These are phyloP conservation scores for Xylona heveae DNA, from an alignment of 495 filamentous ascomycete genomes.

Conservation along the genomic window DNA sequence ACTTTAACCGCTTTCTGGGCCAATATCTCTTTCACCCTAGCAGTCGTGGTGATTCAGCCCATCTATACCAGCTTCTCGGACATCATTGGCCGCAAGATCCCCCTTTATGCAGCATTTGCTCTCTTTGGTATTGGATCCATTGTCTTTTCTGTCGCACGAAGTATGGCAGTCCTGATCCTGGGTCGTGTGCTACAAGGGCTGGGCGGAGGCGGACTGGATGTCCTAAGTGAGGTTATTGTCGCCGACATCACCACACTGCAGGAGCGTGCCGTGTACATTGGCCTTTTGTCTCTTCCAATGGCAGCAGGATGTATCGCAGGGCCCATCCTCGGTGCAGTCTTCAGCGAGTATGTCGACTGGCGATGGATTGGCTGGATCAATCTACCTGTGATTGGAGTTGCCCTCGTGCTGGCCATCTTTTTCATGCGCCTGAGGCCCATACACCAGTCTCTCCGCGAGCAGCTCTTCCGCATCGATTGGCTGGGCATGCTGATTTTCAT, in stretches of 20 bases:
- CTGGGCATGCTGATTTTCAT: constrained; percentile 10
- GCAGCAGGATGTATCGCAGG: constrained; percentile 5
- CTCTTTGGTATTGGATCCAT: too few relatives aligned
- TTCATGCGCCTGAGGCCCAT: constrained; percentile 15
- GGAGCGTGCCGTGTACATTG: constrained; percentile 19
- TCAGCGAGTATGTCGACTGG: constrained; percentile 17
- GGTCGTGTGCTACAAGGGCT: too few relatives aligned
- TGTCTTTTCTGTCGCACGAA: too few relatives aligned
- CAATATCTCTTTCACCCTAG: constrained; percentile 30
- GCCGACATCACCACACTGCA: too few relatives aligned
- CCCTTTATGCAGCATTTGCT: too few relatives aligned
- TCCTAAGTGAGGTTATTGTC: too few relatives aligned
- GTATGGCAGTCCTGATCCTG: too few relatives aligned
- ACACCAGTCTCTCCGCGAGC: constrained; percentile 7
- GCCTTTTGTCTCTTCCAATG: constrained; percentile 12
- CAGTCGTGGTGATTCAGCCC: constrained; percentile 29
- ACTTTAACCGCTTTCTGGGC: constrained; percentile 39
- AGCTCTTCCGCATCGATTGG: constrained; percentile 11
- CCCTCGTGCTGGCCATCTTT: constrained; percentile 10
- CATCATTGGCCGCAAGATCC: constrained; percentile 15
- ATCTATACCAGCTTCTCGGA: constrained; percentile 20
- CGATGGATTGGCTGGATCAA: constrained; percentile 25
- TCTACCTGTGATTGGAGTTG: constrained; percentile 13
- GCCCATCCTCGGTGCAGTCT: constrained; percentile 10
- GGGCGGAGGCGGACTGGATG: too few relatives aligned